Percentiles rank a stretch among this genome's conserved stretches.
These are phyloP conservation scores for Vanilla planifolia DNA, from an alignment of 106 monocot genomes.

Conservation along the genomic window DNA sequence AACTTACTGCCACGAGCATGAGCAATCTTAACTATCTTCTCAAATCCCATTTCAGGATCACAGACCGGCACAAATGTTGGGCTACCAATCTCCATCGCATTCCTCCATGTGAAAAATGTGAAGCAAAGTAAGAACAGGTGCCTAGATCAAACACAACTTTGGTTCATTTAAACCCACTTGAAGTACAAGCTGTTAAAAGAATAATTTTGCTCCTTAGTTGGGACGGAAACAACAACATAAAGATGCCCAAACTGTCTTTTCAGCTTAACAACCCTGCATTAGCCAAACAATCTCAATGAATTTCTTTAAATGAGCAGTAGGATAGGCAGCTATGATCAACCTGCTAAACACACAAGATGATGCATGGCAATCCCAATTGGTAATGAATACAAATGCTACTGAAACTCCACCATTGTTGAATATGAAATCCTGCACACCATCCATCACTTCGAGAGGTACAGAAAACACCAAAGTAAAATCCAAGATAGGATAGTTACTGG, in stretches of 20 bases:
- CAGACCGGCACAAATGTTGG: constrained; percentile 61
- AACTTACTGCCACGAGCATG: constrained; percentile 60
- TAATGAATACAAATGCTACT: constrained; percentile 82
- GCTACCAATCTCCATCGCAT: constrained; percentile 39
- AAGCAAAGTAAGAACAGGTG: neutral
- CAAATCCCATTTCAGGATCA: constrained; percentile 79
- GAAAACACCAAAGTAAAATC: neutral
- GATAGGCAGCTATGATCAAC: constrained; percentile 13
- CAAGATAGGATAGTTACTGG: constrained; percentile 43
- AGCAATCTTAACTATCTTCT: constrained; percentile 75
- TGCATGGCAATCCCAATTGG: constrained; percentile 53
- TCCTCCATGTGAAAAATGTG: constrained; percentile 12
- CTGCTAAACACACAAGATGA: constrained; percentile 48
- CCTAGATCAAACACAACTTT: neutral
- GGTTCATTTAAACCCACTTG: constrained; percentile 51
- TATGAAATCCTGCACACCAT: constrained; percentile 69
- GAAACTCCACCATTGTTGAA: constrained; percentile 92
- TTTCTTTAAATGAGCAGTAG: constrained; percentile 1
- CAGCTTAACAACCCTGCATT: constrained; percentile 57
- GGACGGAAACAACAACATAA: constrained; percentile 71
- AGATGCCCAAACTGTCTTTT: constrained; percentile 77
- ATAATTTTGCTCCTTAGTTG: constrained; percentile 82
- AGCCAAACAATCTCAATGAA: neutral
- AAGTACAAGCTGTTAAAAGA: constrained; percentile 71
- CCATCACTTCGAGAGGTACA: neutral